Evolutionary conservation across 2,329 filamentous ascomycete genomes (phyloP).

Genomic region (Colletotrichum gloeosporioides): DNA sequence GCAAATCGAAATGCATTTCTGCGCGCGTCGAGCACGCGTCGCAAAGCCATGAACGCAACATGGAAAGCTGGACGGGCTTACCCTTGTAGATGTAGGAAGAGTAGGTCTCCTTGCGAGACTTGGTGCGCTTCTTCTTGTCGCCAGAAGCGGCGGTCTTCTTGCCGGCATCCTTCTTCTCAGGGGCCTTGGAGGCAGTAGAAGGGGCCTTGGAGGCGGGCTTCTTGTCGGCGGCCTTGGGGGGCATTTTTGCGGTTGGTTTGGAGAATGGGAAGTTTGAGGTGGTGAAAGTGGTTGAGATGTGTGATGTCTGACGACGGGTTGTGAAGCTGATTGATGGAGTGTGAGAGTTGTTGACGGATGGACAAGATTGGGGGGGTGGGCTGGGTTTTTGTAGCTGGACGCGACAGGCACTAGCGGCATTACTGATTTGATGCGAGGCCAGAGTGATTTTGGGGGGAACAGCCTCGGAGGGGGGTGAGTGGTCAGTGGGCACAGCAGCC

Average conservation of each 20-base stretch:
- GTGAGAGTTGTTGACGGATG: slow-evolving; percentile 52
- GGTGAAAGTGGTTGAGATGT: not conserved
- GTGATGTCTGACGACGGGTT: slow-evolving; percentile 27
- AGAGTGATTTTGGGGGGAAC: slow-evolving; percentile 32
- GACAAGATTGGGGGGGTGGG: slow-evolving; percentile 54
- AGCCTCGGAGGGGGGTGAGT: not conserved
- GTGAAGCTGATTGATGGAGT: slow-evolving; percentile 36
- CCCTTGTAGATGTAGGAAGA: slow-evolving; percentile 99
- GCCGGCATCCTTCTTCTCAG: slow-evolving; percentile 99
- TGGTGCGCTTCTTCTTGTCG: slow-evolving; percentile 99
- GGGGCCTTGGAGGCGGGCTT: slow-evolving; percentile 98
- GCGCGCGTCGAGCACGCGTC: not conserved
- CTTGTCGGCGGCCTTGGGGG: slow-evolving; percentile 98
- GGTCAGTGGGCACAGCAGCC: not conserved
- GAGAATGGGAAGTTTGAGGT: slow-evolving; percentile 10
- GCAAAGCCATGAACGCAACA: not conserved
- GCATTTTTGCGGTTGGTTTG: slow-evolving; percentile 69
- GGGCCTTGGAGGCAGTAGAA: slow-evolving; percentile 70
- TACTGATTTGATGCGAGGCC: slow-evolving; percentile 57
- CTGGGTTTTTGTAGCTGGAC: slow-evolving; percentile 67
- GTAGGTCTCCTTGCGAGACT: slow-evolving; percentile 99
- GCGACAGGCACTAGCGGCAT: slow-evolving; percentile 53
- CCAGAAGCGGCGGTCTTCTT: slow-evolving; percentile 98
- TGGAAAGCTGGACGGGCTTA: slow-evolving; percentile 38
- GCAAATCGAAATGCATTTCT: not conserved